Percentiles rank a stretch among this genome's conserved stretches.
phyloP scores from a whole-genome alignment of 805 yeast genomes.

The Cyberlindnera saturnus region DNA sequence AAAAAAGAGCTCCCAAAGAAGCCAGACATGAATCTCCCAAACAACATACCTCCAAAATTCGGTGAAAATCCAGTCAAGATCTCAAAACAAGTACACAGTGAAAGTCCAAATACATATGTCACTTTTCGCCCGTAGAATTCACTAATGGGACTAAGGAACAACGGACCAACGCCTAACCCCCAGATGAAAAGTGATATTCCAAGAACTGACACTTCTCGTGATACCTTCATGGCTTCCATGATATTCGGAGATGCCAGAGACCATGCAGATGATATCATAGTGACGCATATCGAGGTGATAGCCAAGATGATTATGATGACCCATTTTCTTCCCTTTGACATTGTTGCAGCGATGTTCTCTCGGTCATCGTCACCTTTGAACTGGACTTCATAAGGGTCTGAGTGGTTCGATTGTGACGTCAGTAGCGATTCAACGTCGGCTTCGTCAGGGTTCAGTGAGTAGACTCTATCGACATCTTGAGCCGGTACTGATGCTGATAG shows the following conservation, averaged over 20 bases:
- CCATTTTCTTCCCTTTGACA: conserved; percentile 51
- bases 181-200: conserved; percentile 61
- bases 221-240: conserved; percentile 38
- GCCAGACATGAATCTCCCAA: conserved; percentile 64
- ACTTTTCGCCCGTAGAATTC: conserved; percentile 59
- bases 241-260: conserved; percentile 54
- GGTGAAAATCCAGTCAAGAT: conserved; percentile 48
- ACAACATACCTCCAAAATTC: conserved; percentile 56
- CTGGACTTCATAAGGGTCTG: conserved; percentile 23
- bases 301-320: conserved; percentile 48
- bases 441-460: conserved; percentile 16
- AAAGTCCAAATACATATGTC: conserved; percentile 54
- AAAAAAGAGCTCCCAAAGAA: conserved; percentile 71
- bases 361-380: conserved; percentile 22
- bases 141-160: conserved; percentile 60
- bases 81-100: conserved; percentile 56
- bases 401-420: neutral
- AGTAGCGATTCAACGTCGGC: conserved; percentile 9
- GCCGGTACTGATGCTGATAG: too few relatives aligned
- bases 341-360: conserved; percentile 26
- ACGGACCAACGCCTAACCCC: conserved; percentile 65
- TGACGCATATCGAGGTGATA: conserved; percentile 50
- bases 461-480: neutral
- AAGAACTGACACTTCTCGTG: conserved; percentile 49
- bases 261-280: conserved; percentile 66